phyloP scores from a whole-genome alignment of 805 yeast species.

The Candida cerambycidarum region DNA sequence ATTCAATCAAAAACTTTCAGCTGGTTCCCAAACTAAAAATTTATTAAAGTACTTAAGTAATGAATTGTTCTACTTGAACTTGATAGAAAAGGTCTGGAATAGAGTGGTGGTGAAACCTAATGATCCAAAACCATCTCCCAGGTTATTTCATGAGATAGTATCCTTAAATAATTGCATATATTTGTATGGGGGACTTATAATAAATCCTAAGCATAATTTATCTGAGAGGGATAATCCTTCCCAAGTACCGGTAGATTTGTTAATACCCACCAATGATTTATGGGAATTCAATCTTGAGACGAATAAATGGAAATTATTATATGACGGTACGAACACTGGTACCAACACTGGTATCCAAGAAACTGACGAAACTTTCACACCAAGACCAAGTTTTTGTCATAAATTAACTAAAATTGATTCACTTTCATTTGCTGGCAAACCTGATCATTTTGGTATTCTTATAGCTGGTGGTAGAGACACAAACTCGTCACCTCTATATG shows the following conservation, averaged over 20 bases:
- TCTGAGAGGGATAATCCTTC: slow-evolving; percentile 6
- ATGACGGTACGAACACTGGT: too few relatives aligned
- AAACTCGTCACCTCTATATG: slow-evolving; percentile 30
- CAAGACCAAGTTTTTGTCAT: slow-evolving; percentile 52
- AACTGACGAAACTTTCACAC: slow-evolving; percentile 17
- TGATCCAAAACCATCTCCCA: slow-evolving; percentile 36
- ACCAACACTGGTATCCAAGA: too few relatives aligned
- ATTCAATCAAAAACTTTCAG: slow-evolving; percentile 33
- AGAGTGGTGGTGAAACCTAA: slow-evolving; percentile 30
- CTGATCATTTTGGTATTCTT: slow-evolving; percentile 48
- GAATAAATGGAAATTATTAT: slow-evolving; percentile 54
- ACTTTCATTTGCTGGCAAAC: slow-evolving; percentile 34
- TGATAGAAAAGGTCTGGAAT: slow-evolving; percentile 61
- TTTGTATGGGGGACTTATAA: slow-evolving; percentile 63
- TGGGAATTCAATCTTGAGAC: slow-evolving; percentile 64
- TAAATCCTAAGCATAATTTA: slow-evolving; percentile 11
- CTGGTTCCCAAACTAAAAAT: slow-evolving; percentile 23
- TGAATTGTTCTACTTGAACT: slow-evolving; percentile 61
- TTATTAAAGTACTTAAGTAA: slow-evolving; percentile 49
- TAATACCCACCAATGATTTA: slow-evolving; percentile 57
- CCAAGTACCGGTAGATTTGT: slow-evolving; percentile 22
- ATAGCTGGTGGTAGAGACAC: slow-evolving; percentile 55
- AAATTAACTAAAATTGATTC: slow-evolving; percentile 43
- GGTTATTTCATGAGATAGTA: slow-evolving; percentile 62
- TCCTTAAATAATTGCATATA: slow-evolving; percentile 51